Evolutionary conservation across 1,284 basidiomycete genomes (phyloP), one percentile per base, ranked within the genome.

Genomic region (Neolentinus lepideus): DNA sequence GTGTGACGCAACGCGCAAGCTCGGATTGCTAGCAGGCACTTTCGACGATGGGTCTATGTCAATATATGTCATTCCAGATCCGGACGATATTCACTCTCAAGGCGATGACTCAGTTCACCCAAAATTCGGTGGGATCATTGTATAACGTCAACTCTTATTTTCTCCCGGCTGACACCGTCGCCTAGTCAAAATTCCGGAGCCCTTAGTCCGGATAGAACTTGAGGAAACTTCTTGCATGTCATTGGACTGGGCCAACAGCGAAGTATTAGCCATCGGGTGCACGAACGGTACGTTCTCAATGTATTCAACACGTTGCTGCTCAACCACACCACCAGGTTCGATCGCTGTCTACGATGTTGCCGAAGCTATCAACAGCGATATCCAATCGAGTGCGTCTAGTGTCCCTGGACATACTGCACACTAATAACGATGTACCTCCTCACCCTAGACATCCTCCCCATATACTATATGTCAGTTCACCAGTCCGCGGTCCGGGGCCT

Each of bases 191-290:
- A 64, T 88, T 57, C 64, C 80, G 0, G 72, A 84, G 45, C 89
- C 92, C 0, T 64, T 88, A 2, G 55, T 93, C 2, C 77, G 81
- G 4, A 78, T 95, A 3, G 81, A 88, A 60, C 68, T 92, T 1
- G 83, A 86, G 57, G 88, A 91, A 56, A 80, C 88, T 0, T 74
- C 77, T 14, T 86, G 83, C 60, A 89, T 81, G 77, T 79, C 81
- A 31, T 74, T 95, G 43, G 92, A 94, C 62, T 96, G 92, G 92
- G 86, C 85, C 1, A 92, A 92, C 60, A 91, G 90, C 57, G 84
- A 88, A 56, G 64, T 86, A 2, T 66, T 97, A 2, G 91, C 87
- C 1, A 79, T 88, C 3, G 92, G 92, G 0, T 85, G 87, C 29
- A 86, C 90, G 1, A 90, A 91, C 61, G 93, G 93, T 92, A 55